Evolutionary conservation across 495 filamentous ascomycete genomes (phyloP).

Genomic region (Podospora anserina): DNA sequence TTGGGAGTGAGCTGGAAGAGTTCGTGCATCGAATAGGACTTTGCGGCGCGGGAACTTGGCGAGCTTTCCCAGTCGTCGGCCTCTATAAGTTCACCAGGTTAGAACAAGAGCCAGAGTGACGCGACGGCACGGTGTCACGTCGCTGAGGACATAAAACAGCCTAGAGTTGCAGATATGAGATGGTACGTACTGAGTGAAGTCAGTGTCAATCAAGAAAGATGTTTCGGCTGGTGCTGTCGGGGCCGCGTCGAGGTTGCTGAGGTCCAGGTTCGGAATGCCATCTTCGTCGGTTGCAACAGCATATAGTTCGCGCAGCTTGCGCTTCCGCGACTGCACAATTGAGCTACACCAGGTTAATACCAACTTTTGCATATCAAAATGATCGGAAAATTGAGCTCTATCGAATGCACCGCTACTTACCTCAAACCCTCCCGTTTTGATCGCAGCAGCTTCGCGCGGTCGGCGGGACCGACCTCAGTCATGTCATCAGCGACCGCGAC

Average conservation of each 20-base stretch:
- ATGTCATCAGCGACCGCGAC: conserved; percentile 55
- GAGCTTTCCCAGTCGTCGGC: conserved; percentile 65
- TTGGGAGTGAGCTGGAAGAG: conserved; percentile 14
- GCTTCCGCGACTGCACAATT: conserved; percentile 74
- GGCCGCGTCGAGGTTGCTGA: conserved; percentile 44
- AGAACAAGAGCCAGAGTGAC: conserved; percentile 10
- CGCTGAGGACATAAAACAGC: conserved; percentile 14
- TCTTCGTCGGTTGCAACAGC: conserved; percentile 52
- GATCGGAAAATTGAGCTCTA: conserved; percentile 45
- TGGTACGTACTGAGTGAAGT: conserved; percentile 69
- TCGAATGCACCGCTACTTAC: conserved; percentile 40
- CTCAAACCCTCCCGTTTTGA: conserved; percentile 51
- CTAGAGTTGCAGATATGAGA: neutral
- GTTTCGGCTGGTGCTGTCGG: conserved; percentile 52
- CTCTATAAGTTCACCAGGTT: conserved; percentile 46
- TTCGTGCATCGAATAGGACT: conserved; percentile 38
- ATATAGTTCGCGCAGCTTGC: conserved; percentile 80
- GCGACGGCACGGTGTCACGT: conserved; percentile 28
- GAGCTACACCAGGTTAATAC: conserved; percentile 54
- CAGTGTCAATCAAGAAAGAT: conserved; percentile 69
- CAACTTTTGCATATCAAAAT: conserved; percentile 38
- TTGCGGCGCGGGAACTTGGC: conserved; percentile 60
- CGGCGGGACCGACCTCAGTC: conserved; percentile 56
- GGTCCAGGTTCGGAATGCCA: conserved; percentile 43
- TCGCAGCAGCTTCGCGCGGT: conserved; percentile 54